Base-by-base conservation (phyloP, 352 stramenopile genomes). In the Phytophthora nicotianae region DNA sequence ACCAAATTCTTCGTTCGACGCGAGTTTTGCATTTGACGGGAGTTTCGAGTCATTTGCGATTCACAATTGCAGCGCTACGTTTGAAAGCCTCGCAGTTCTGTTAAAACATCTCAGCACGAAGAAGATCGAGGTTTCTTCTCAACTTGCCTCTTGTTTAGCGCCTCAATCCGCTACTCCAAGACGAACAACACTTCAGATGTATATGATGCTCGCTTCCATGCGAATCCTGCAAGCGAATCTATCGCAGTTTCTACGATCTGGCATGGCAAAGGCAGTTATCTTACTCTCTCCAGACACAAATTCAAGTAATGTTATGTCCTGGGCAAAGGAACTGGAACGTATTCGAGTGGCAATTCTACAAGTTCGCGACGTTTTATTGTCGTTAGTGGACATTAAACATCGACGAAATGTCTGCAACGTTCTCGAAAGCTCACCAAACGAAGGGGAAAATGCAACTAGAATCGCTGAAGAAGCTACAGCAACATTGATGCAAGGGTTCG, bases 221-320 rank as follows among this genome's bases (percentile, higher is more conserved):
- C 79, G 84, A 10, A 57, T 97, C 16, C 59, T 96, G 0, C 79
- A 91, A 61, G 83, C 76, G 10, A 97, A 96, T 53, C 35, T 97
- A 5, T 68, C 66, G 0, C 81, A 93, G 35, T 35, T 96, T 19
- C 51, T 93, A 20, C 75, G 77, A 16, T 93, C 75, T 4, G 79
- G 83, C 8, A 51, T 85, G 17, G 79, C 70, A 8, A 79, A 77
- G 54, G 20, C 56, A 14, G 46, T 90, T 4, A 65, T 80, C 11
- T 40, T 72, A 27, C 24, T 67, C 26, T 62, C 57, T 10, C 4
- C 42, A 20, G 52, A 24, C 20, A 7, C n/a, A 1, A 45, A 11
- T 3, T 14, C 32, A 21, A 20, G 20, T 13, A 16, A 51, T 3
- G 2, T 33, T 9, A 60, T 65, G 16, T 16, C 42, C 1, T 69